A percentile compares a stretch with the other conserved stretches of the same genome.
Evolutionary conservation across 192 early-diverging fungal species (phyloP).

Genomic region (Rhizophagus prolifer): DNA sequence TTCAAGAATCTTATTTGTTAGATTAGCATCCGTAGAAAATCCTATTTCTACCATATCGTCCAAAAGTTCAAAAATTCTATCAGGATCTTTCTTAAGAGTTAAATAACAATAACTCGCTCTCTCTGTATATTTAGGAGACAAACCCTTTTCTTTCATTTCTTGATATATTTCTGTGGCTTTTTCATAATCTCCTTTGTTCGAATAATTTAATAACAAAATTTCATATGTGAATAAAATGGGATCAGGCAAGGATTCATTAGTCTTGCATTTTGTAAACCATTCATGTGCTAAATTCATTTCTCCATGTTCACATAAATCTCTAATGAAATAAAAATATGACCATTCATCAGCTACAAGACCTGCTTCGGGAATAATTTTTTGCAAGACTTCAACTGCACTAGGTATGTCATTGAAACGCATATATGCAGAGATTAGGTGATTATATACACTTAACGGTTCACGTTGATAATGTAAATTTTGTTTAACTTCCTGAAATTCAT

Average conservation of each 20-base stretch:
- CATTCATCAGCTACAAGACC: neutral
- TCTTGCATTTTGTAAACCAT: constrained; percentile 11
- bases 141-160: neutral
- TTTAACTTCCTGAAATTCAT: neutral
- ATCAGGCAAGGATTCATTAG: neutral
- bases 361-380: neutral
- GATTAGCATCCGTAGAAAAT: neutral
- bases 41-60: neutral
- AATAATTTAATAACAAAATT: constrained; percentile 16
- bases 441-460: constrained; percentile 9
- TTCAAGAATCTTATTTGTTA: constrained; percentile 4
- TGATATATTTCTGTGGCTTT: constrained; percentile 15
- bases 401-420: constrained; percentile 1
- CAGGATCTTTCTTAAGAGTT: constrained; percentile 5
- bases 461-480: neutral
- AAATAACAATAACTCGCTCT: neutral
- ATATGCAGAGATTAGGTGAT: constrained; percentile 19
- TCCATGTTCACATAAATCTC: constrained; percentile 9
- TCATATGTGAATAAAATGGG: constrained; percentile 6
- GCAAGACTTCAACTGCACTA: constrained; percentile 12
- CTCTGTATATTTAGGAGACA: neutral
- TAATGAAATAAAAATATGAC: constrained; percentile 22
- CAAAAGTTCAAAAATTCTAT: neutral
- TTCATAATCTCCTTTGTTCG: constrained; percentile 2
- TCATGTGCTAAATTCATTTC: neutral